A percentile compares a stretch with the other conserved stretches of the same genome.
phyloP scores from a whole-genome alignment of 2,329 filamentous ascomycete genomes.

The Colletotrichum higginsianum region DNA sequence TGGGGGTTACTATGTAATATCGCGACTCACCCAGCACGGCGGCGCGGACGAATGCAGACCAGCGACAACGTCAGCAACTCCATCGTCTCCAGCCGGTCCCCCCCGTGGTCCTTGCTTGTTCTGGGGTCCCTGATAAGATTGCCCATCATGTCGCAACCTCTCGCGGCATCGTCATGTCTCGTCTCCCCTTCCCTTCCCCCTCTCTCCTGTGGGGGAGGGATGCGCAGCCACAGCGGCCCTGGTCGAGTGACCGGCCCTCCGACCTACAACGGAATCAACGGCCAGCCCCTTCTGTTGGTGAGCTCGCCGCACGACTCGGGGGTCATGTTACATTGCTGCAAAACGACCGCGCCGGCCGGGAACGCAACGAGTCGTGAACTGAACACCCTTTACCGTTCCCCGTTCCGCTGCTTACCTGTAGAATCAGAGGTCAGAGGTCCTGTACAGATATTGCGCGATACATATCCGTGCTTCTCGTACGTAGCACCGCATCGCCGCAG shows the following conservation, averaged over 20 bases:
- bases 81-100: conserved; percentile 11
- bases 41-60: conserved; percentile 20
- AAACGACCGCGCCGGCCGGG: conserved; percentile 14
- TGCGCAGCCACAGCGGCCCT: background rate
- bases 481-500: background rate
- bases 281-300: background rate
- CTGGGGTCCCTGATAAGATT: conserved; percentile 1
- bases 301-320: conserved; percentile 28
- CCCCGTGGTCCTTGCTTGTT: conserved; percentile 15
- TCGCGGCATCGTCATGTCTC: conserved; percentile 13
- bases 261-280: background rate
- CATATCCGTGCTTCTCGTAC: too few species aligned
- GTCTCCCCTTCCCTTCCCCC: background rate
- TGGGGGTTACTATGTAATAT: conserved; percentile 21
- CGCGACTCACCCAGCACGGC: conserved; percentile 1
- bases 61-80: conserved; percentile 29
- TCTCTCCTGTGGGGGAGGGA: too few species aligned
- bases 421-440: too few species aligned
- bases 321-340: conserved; percentile 35
- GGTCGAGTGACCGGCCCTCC: conserved; percentile 3
- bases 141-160: conserved; percentile 11
- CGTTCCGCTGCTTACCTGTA: too few species aligned
- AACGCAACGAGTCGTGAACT: conserved; percentile 27
- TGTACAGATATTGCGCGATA: too few species aligned
- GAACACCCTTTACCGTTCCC: background rate